phyloP scores from a whole-genome alignment of 1,139 yeast genomes.

The Waltiozyma sp. region DNA sequence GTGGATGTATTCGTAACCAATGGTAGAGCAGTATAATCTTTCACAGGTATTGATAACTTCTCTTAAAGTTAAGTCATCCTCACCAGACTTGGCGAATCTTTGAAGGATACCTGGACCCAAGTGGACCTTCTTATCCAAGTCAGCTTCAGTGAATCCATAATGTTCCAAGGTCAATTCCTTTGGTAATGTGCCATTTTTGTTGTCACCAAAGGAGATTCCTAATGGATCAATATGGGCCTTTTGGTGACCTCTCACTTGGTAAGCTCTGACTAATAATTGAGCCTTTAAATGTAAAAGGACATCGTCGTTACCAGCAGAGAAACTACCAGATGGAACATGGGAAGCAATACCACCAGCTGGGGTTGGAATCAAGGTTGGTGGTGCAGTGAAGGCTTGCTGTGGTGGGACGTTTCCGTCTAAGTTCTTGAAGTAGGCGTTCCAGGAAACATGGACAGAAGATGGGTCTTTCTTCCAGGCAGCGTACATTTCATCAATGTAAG shows the following conservation, averaged over 20 bases:
- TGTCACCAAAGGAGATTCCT: slow-evolving; percentile 76
- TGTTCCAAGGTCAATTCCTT: slow-evolving; percentile 84
- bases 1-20: slow-evolving; percentile 94
- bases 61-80: slow-evolving; percentile 54
- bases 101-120: slow-evolving; percentile 98
- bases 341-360: slow-evolving; percentile 48
- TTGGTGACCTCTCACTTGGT: slow-evolving; percentile 96
- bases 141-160: slow-evolving; percentile 83
- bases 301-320: slow-evolving; percentile 13
- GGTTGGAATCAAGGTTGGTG: slow-evolving; percentile 66
- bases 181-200: slow-evolving; percentile 42
- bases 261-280: slow-evolving; percentile 93
- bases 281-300: slow-evolving; percentile 88
- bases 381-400: slow-evolving; percentile 72
- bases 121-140: slow-evolving; percentile 71
- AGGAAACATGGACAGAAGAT: slow-evolving; percentile 79
- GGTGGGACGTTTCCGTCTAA: slow-evolving; percentile 60
- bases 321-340: slow-evolving; percentile 30
- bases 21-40: slow-evolving; percentile 72
- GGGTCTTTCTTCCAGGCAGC: slow-evolving; percentile 92
- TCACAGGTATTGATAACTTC: slow-evolving; percentile 77
- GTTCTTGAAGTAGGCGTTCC: slow-evolving; percentile 94
- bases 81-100: slow-evolving; percentile 65
- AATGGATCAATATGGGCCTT: slow-evolving; percentile 93
- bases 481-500: slow-evolving; percentile 96